Evolutionary conservation across 1,139 yeast species (phyloP), one percentile per base, ranked within the genome.

Genomic region (Saccharomyces hybrid): DNA sequence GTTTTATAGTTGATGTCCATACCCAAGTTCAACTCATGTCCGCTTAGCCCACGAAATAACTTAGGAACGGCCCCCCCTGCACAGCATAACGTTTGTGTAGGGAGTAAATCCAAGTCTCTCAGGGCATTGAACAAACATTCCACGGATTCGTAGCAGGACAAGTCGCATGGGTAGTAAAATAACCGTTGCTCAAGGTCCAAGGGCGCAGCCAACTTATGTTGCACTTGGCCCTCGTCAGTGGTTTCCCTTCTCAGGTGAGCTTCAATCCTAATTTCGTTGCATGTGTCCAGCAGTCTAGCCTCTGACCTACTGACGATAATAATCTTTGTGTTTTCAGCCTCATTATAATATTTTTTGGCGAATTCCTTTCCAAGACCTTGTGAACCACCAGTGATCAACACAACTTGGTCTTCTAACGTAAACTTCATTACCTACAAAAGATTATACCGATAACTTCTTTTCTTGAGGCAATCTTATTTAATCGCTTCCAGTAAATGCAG

Each of bases 331-430:
- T 87, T 85, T 27, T 70, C 66, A 3, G 72, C 59, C 46, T 62
- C 65, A 5, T 55, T 48, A 55, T 80, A 84, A 50, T 86, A 72
- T 57, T 80, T 76, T 46, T 74, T 73, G 0, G 96, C 96, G 54
- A 95, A 69, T 49, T 88, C 87, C 1, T 83, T 83, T 0, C 99
- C 99, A 1, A 93, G 75, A 0, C 99, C 99, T 65, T 93, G 99
- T 0, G 98, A 90, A 0, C 93, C 99, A 1, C 99, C 99, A 0
- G 96, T 81, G 19, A 95, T 78, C n/a, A 93, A 78, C 1, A 88
- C 91, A 1, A 81, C 68, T 69, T 84, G 83, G 26, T 80, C 81
- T 66, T 60, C 63, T 6, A 74, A 70, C 5, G 57, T 53, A 54
- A 63, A 62, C 56, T 66, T 56, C 58, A 55, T 70, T 63, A 2